Evolutionary conservation across 768 basidiomycete species (phyloP).

Genomic region (Phaffia australis): DNA sequence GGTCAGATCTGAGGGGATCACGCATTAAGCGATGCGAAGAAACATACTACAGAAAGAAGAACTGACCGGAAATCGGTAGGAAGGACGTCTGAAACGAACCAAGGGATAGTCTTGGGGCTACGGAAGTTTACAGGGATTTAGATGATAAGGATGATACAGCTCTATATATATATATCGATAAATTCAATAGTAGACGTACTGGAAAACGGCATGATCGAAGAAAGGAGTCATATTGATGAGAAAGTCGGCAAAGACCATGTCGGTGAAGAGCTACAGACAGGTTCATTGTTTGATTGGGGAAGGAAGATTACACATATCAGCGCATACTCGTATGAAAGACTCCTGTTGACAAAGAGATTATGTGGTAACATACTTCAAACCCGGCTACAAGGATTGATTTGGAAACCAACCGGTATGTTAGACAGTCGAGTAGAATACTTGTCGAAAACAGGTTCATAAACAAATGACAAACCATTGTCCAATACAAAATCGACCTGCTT

Average conservation of each 20-base stretch:
- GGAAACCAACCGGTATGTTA: neutral
- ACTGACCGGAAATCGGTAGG: constrained; percentile 61
- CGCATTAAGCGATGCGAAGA: neutral
- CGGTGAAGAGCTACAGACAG: constrained; percentile 65
- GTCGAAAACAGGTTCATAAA: neutral
- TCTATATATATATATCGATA: constrained; percentile 1
- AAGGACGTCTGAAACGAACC: constrained; percentile 94
- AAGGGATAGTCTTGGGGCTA: constrained; percentile 87
- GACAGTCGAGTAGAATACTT: neutral
- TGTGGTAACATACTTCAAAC: constrained; percentile 55
- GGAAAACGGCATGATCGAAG: constrained; percentile 71
- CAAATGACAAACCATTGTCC: constrained; percentile 61
- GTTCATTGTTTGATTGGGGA: neutral
- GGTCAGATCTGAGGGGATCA: neutral
- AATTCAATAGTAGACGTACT: constrained; percentile 46
- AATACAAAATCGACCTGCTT: constrained; percentile 69
- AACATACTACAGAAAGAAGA: neutral
- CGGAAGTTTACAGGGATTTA: constrained; percentile 7
- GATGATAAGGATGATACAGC: constrained; percentile 9
- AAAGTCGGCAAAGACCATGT: constrained; percentile 69
- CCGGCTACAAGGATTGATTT: constrained; percentile 50
- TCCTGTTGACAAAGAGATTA: no score
- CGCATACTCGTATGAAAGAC: neutral
- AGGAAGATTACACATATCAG: neutral
- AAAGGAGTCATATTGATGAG: constrained; percentile 79